A percentile compares a stretch with the other conserved stretches of the same genome.
Evolutionary conservation across 1,139 yeast species (phyloP).

Genomic region (Geotrichum bryndzae): DNA sequence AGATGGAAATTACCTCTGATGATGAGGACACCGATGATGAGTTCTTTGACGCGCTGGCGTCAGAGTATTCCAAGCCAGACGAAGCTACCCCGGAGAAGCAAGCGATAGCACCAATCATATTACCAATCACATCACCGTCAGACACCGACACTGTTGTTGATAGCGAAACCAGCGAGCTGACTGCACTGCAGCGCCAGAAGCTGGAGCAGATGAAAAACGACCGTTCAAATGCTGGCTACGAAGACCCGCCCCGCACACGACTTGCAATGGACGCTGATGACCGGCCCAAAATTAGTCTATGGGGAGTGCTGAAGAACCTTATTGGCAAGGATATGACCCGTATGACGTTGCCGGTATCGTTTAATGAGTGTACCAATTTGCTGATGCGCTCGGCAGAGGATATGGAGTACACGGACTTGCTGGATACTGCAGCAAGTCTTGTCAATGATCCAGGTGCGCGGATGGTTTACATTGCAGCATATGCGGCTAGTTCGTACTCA

Average conservation of each 20-base stretch:
- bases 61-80: slow-evolving; percentile 2
- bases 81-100: not conserved
- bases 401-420: slow-evolving; percentile 73
- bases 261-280: slow-evolving; percentile 71
- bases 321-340: slow-evolving; percentile 97
- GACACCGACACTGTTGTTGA: not conserved
- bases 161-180: slow-evolving; percentile 22
- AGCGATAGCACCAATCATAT: not conserved
- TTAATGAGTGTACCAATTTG: slow-evolving; percentile 90
- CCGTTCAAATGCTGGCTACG: slow-evolving; percentile 79
- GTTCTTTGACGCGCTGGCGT: not conserved
- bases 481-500: slow-evolving; percentile 91
- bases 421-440: slow-evolving; percentile 66
- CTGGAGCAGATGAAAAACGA: slow-evolving; percentile 44
- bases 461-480: slow-evolving; percentile 82
- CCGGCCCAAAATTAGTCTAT: slow-evolving; percentile 81
- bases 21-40: not conserved
- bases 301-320: slow-evolving; percentile 90
- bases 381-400: slow-evolving; percentile 94
- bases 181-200: slow-evolving; percentile 42
- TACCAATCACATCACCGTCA: slow-evolving; percentile 1
- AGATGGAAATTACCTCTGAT: not conserved
- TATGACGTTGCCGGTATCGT: slow-evolving; percentile 92
- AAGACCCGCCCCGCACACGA: slow-evolving; percentile 53
- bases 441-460: slow-evolving; percentile 75